A percentile compares a stretch with the other conserved stretches of the same genome.
Conservation (phyloP, 495 filamentous ascomycete genomes). For the Polyplosphaeria fusca region DNA sequence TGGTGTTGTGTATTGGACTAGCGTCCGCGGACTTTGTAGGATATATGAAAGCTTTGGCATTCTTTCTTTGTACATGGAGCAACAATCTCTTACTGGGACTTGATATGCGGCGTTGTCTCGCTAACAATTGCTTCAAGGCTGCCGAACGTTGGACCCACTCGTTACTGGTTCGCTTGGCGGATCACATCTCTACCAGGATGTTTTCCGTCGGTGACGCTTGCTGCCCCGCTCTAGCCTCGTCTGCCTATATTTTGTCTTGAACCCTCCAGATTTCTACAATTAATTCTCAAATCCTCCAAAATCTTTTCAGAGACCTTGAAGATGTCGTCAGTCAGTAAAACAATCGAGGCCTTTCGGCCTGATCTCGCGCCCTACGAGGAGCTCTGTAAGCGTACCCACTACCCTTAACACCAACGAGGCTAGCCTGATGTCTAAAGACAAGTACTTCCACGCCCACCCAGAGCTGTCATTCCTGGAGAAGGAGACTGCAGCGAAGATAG, state of each 20-base stretch:
- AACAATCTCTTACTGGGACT: no score
- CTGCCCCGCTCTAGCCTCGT: not conserved
- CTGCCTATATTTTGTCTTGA: not conserved
- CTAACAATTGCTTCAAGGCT: no score
- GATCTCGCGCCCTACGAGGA: conserved; percentile 14
- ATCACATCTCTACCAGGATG: not conserved
- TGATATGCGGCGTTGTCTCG: no score
- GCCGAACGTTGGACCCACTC: no score
- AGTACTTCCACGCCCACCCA: conserved; percentile 20
- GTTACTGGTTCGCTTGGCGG: no score
- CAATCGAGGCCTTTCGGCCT: conserved; percentile 10
- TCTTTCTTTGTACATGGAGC: not conserved
- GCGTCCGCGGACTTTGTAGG: no score
- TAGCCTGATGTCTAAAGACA: conserved; percentile 14
- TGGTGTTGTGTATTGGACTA: no score
- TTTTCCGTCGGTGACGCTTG: not conserved
- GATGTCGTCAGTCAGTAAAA: conserved; percentile 19
- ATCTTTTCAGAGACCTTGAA: not conserved
- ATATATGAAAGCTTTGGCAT: not conserved
- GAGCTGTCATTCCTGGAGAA: conserved; percentile 26
- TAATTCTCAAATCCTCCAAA: no score
- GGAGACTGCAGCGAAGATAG: conserved; percentile 19
- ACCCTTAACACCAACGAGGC: not conserved
- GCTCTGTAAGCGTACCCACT: conserved; percentile 7
- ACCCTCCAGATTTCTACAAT: no score